A percentile compares a stretch with the other conserved stretches of the same genome.
These are phyloP conservation scores for Bauhinia variegata DNA, from an alignment of 306 rosid species.

Conservation along the genomic window DNA sequence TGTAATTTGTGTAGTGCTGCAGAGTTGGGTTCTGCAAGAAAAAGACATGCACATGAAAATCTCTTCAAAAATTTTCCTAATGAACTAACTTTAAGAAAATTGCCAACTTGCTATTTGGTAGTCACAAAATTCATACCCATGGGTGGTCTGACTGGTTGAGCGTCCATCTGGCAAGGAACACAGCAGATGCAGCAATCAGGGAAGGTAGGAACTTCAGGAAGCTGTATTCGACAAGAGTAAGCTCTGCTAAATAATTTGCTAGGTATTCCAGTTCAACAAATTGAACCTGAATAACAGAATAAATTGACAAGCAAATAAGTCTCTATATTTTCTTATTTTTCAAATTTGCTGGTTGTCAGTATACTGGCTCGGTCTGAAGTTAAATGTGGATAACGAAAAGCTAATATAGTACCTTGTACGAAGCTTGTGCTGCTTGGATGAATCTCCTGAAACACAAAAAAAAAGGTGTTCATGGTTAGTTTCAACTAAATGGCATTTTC, in stretches of 20 bases:
- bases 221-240: conserved; percentile 73
- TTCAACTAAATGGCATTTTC: conserved; percentile 11
- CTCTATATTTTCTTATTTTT: background rate
- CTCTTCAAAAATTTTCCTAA: conserved; percentile 8
- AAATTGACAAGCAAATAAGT: conserved; percentile 5
- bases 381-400: conserved; percentile 12
- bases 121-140: conserved; percentile 62
- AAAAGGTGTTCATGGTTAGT: conserved; percentile 22
- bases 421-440: conserved; percentile 77
- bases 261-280: conserved; percentile 64
- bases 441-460: conserved; percentile 70
- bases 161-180: conserved; percentile 93
- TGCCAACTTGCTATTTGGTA: conserved; percentile 1
- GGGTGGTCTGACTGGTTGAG: conserved; percentile 71
- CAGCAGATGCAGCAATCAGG: conserved; percentile 80
- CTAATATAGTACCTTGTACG: conserved; percentile 58
- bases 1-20: conserved; percentile 79
- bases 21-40: conserved; percentile 71
- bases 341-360: background rate
- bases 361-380: background rate
- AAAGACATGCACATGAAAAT: conserved; percentile 21
- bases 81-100: background rate
- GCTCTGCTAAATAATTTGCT: conserved; percentile 85
- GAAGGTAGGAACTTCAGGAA: conserved; percentile 83
- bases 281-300: conserved; percentile 54